These are phyloP conservation scores for Ophiostoma triangulosporum DNA, from an alignment of 2,329 filamentous ascomycete genomes.

Conservation along the genomic window DNA sequence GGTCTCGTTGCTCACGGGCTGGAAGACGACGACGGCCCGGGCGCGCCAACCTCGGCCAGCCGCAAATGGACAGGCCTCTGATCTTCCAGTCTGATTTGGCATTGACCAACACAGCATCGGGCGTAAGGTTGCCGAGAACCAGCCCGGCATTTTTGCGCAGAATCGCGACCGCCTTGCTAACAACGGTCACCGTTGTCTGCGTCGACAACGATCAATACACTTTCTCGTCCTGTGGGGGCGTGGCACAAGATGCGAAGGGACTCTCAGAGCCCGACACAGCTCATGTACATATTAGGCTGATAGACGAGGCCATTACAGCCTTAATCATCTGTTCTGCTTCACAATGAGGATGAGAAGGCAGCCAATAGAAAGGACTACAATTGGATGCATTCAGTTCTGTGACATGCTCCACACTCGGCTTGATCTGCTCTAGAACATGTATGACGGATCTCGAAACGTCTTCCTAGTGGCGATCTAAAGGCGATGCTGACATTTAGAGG, in stretches of 20 bases:
- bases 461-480: not conserved
- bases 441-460: not conserved
- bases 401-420: not conserved
- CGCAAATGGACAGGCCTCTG: slow-evolving; percentile 81
- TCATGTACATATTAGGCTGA: no score
- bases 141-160: slow-evolving; percentile 28
- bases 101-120: slow-evolving; percentile 87
- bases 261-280: no score
- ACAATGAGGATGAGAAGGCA: not conserved
- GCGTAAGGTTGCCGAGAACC: slow-evolving; percentile 88
- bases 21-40: slow-evolving; percentile 50
- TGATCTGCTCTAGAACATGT: not conserved
- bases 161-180: slow-evolving; percentile 18
- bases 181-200: no score
- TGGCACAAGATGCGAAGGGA: no score
- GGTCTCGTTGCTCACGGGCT: slow-evolving; percentile 68
- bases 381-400: no score
- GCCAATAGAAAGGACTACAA: not conserved
- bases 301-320: not conserved
- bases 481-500: not conserved
- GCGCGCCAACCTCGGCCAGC: slow-evolving; percentile 47
- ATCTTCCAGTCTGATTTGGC: slow-evolving; percentile 99
- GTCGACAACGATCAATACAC: no score
- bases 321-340: not conserved
- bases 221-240: no score